These are phyloP conservation scores for Penicillium oxalicum DNA, from an alignment of 2,329 filamentous ascomycete species.

Conservation along the genomic window DNA sequence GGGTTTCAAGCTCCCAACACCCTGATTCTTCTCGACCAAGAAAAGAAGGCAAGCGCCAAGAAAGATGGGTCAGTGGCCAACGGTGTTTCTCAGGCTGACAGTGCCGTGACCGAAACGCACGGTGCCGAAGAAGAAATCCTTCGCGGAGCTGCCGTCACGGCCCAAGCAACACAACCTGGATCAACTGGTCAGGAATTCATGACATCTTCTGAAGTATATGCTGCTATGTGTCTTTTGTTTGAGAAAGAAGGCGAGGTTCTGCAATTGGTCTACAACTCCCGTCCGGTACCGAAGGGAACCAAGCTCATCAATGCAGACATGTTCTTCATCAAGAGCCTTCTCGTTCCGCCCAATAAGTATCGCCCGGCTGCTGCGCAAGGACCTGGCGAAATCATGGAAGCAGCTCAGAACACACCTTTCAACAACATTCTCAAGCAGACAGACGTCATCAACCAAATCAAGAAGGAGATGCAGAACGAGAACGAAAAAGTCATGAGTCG, in stretches of 20 bases:
- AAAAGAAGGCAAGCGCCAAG: slow-evolving; percentile 35
- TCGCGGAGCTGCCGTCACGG: slow-evolving; percentile 43
- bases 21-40: slow-evolving; percentile 54
- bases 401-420: slow-evolving; percentile 81
- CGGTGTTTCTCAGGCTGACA: slow-evolving; percentile 12
- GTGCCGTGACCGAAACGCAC: slow-evolving; percentile 47
- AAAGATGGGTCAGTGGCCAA: slow-evolving; percentile 20
- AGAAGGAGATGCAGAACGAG: slow-evolving; percentile 58
- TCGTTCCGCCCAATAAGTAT: slow-evolving; percentile 89
- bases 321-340: slow-evolving; percentile 83
- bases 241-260: slow-evolving; percentile 80
- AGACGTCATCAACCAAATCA: slow-evolving; percentile 66
- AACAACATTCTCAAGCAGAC: slow-evolving; percentile 75
- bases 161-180: slow-evolving; percentile 23
- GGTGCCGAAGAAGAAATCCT: slow-evolving; percentile 55
- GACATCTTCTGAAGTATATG: slow-evolving; percentile 75
- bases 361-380: slow-evolving; percentile 81
- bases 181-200: slow-evolving; percentile 64
- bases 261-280: slow-evolving; percentile 75
- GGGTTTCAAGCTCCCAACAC: slow-evolving; percentile 66
- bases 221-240: slow-evolving; percentile 72
- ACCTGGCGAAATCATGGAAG: slow-evolving; percentile 74
- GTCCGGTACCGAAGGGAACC: slow-evolving; percentile 55
- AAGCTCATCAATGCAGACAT: slow-evolving; percentile 68
- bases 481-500: slow-evolving; percentile 43